A percentile compares a stretch with the other conserved stretches of the same genome.
These are phyloP conservation scores for Alternaria triticimaculans DNA, from an alignment of 2,329 filamentous ascomycete species.

Conservation along the genomic window DNA sequence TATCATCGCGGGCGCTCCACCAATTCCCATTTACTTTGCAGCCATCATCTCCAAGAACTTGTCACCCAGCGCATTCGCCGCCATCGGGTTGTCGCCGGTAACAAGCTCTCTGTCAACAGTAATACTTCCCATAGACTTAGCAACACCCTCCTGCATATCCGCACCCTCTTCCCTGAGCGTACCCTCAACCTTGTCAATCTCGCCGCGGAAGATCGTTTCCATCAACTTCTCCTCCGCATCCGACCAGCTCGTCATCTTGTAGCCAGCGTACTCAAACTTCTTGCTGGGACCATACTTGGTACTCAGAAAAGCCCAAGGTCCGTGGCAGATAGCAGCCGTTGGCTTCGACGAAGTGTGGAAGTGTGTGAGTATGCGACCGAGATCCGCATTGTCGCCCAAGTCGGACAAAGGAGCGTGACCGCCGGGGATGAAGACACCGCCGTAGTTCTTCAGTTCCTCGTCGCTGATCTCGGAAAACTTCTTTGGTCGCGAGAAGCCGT, in stretches of 20 bases:
- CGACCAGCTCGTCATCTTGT: conserved; percentile 55
- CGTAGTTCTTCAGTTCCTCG: conserved; percentile 49
- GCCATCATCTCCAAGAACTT: conserved; percentile 45
- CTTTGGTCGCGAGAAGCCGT: conserved; percentile 50
- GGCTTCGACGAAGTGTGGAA: conserved; percentile 53
- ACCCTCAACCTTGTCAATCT: conserved; percentile 53
- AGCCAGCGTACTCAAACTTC: conserved; percentile 55
- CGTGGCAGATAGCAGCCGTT: conserved; percentile 56
- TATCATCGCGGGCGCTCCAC: background rate
- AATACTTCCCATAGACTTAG: conserved; percentile 51
- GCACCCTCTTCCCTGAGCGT: conserved; percentile 50
- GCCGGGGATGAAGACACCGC: conserved; percentile 55
- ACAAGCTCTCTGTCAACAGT: conserved; percentile 53
- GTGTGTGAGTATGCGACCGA: conserved; percentile 52
- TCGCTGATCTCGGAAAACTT: conserved; percentile 51
- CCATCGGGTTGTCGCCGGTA: conserved; percentile 43
- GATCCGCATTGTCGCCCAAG: conserved; percentile 51
- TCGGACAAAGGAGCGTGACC: conserved; percentile 55
- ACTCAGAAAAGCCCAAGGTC: conserved; percentile 54
- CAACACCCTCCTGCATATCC: conserved; percentile 52
- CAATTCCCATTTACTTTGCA: background rate
- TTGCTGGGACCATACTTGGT: conserved; percentile 46
- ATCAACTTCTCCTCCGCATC: conserved; percentile 56
- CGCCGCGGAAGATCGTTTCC: conserved; percentile 53
- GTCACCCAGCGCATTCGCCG: conserved; percentile 40